phyloP scores from a whole-genome alignment of 257 asterid species.

The Voacanga thouarsii region DNA sequence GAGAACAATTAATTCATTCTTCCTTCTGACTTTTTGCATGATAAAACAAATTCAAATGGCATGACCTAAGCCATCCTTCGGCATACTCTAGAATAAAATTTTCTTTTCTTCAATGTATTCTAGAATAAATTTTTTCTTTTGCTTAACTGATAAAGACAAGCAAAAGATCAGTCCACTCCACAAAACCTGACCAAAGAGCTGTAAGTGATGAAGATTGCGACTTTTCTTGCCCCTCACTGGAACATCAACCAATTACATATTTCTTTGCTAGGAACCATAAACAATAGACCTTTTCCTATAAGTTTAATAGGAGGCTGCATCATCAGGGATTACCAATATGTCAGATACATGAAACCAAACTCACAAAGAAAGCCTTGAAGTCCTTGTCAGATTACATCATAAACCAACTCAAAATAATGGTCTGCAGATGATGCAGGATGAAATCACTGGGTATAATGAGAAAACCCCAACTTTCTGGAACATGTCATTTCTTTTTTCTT shows the following conservation, averaged over 20 bases:
- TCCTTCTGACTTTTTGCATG: neutral
- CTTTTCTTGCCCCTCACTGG: neutral
- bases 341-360: neutral
- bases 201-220: neutral
- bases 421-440: neutral
- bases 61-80: neutral
- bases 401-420: too few relatives aligned
- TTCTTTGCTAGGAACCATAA: neutral
- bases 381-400: neutral
- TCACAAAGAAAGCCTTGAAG: neutral
- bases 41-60: neutral
- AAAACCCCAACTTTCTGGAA: neutral
- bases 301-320: neutral
- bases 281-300: neutral
- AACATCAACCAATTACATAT: neutral
- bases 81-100: neutral
- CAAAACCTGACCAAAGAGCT: neutral
- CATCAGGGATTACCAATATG: neutral
- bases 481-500: too few relatives aligned
- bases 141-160: neutral
- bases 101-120: neutral
- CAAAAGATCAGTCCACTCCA: neutral
- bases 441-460: neutral
- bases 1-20: neutral
- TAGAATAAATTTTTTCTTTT: neutral